Evolutionary conservation across 768 basidiomycete species (phyloP), one percentile per base, ranked within the genome.

Genomic region (Clavulina sp.): DNA sequence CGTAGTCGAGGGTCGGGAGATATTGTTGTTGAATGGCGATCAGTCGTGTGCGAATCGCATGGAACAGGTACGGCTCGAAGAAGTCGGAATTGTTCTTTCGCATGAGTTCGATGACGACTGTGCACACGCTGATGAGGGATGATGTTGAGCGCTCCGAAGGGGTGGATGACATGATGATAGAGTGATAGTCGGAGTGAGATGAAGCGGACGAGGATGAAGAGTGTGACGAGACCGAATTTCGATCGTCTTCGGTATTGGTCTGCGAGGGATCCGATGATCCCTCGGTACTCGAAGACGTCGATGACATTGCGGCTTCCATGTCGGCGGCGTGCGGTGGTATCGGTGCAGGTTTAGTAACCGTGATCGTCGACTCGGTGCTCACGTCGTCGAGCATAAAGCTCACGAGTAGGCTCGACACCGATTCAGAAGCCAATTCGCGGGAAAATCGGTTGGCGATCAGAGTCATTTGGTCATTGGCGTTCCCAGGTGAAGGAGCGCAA

Each of bases 31-130:
- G 88, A 4, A 89, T 74, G 48, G 80, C 78, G 56, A 96, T 91
- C 32, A 96, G 73, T 43, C 88, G 77, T 62, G 91, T 91, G 47
- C 92, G 79, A 40, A 95, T 68, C 1, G 86, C 89, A 61, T 95
- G 92, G 67, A 95, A 96, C 9, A 96, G 73, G 64, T 91, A 93
- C 3, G 92, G 93, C 66, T 99, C 95, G 61, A 95, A 92, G 62
- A 91, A 96, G 64, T 99, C 93, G 34, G 92, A 93, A 64, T 97
- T 96, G 65, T 96, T 96, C 63, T 96, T 91, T 49, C 92, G 77
- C 57, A 96, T 95, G 36, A 95, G 73, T 63, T 97, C 93, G 57
- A 92, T 83, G 54, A 96, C 71, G 60, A 96, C 79, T 40, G 82
- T 80, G 58, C 92, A 84, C 7, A 86, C 81, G 56, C 89, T 78